Percentiles rank a stretch among this genome's conserved stretches.
Evolutionary conservation across 2,329 filamentous ascomycete genomes (phyloP).

Genomic region (Ophiosphaerella narmari): DNA sequence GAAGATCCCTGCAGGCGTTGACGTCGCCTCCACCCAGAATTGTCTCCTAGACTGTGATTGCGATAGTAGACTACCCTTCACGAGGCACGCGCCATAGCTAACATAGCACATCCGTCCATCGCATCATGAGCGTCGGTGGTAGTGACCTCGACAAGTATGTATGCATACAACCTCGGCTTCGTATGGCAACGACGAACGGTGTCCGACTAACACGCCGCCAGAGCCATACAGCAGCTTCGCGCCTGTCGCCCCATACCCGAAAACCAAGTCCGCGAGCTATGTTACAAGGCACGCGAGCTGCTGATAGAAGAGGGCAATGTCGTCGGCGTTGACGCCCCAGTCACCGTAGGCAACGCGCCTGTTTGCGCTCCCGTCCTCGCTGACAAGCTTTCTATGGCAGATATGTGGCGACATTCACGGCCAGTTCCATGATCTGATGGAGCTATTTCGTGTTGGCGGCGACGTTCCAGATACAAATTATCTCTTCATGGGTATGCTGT

Average conservation of each 20-base stretch:
- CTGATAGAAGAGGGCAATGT: conserved; percentile 98
- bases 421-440: conserved; percentile 96
- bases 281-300: conserved; percentile 94
- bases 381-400: conserved; percentile 4
- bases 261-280: conserved; percentile 91
- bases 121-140: conserved; percentile 60
- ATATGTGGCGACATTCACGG: conserved; percentile 91
- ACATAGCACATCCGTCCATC: conserved; percentile 3
- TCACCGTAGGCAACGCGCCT: conserved; percentile 67
- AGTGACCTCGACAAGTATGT: conserved; percentile 90
- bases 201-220: conserved; percentile 46
- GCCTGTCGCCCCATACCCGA: conserved; percentile 96
- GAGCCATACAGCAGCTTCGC: conserved; percentile 92
- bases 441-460: conserved; percentile 90
- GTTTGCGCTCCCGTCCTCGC: neutral
- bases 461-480: conserved; percentile 96
- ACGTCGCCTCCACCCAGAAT: too few relatives aligned
- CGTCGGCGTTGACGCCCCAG: conserved; percentile 90
- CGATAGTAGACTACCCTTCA: too few relatives aligned
- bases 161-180: conserved; percentile 12
- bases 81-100: too few relatives aligned
- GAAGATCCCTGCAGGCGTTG: too few relatives aligned
- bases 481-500: conserved; percentile 80
- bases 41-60: too few relatives aligned
- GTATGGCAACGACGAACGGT: neutral